Conservation (phyloP, 75 land plant species). For the Isoetes taiwanensis region DNA sequence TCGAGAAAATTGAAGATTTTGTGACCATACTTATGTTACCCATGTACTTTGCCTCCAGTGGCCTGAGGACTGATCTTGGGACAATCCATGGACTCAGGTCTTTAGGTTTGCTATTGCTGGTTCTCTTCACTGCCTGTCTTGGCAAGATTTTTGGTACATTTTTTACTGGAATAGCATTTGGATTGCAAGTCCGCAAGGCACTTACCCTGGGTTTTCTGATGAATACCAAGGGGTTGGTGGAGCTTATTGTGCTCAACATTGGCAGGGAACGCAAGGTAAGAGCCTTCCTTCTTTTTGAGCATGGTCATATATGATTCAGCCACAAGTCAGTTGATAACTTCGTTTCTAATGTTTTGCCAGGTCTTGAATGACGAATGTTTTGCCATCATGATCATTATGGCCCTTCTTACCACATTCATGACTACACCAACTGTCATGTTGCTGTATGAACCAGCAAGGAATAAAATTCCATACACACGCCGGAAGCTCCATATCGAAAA, state of each 20-base stretch:
- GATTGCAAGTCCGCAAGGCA: constrained; percentile 25
- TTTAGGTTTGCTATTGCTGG: constrained; percentile 29
- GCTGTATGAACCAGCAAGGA: constrained; percentile 25
- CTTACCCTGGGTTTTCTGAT: constrained; percentile 35
- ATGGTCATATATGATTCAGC: neutral
- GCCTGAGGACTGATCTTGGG: constrained; percentile 39
- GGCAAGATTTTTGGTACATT: constrained; percentile 48
- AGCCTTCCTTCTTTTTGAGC: neutral
- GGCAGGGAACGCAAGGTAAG: constrained; percentile 46
- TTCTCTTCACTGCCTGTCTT: constrained; percentile 28
- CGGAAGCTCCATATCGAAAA: neutral
- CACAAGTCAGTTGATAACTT: neutral
- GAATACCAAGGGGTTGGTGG: constrained; percentile 53
- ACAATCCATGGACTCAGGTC: constrained; percentile 20
- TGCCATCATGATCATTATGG: constrained; percentile 59
- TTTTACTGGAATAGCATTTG: constrained; percentile 16
- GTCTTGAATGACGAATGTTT: constrained; percentile 57
- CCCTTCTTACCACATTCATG: constrained; percentile 58
- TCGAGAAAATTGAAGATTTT: constrained; percentile 48
- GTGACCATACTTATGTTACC: constrained; percentile 38
- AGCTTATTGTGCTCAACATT: constrained; percentile 50
- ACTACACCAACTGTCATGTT: constrained; percentile 57
- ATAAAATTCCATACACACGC: constrained; percentile 3
- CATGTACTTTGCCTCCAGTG: constrained; percentile 49
- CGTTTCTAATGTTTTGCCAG: constrained; percentile 17